These are phyloP conservation scores for Camellia oleifera DNA, from an alignment of 179 eudicot species.

Conservation along the genomic window DNA sequence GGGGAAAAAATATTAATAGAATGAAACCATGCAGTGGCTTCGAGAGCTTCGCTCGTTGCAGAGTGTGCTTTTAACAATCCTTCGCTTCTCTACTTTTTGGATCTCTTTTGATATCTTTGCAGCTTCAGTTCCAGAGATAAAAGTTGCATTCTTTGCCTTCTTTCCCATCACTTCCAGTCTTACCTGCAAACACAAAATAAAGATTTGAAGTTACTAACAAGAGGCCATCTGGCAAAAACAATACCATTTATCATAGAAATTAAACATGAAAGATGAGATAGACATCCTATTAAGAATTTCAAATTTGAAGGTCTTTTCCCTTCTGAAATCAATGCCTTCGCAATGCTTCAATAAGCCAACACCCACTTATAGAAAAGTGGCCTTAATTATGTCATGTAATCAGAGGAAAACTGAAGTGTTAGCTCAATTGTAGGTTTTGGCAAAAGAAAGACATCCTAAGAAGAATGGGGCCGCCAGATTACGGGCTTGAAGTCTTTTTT, in stretches of 20 bases:
- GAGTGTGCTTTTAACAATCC: conserved; percentile 77
- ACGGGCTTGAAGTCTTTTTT: neutral
- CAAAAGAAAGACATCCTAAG: neutral
- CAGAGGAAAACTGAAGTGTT: neutral
- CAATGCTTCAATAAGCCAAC: neutral
- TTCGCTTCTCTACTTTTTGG: conserved; percentile 89
- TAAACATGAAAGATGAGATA: neutral
- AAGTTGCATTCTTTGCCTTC: conserved; percentile 89
- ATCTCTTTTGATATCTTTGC: conserved; percentile 86
- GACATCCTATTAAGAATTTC: neutral
- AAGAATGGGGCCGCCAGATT: too few species aligned
- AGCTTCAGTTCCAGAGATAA: conserved; percentile 86
- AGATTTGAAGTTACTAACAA: neutral
- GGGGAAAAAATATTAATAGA: neutral
- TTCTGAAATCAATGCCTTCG: neutral
- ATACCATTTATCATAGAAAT: neutral
- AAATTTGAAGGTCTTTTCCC: neutral
- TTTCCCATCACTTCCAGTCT: conserved; percentile 91
- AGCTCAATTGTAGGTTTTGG: neutral
- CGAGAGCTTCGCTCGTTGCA: conserved; percentile 91
- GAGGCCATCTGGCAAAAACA: neutral
- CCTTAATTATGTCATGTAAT: neutral
- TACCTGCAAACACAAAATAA: conserved; percentile 40
- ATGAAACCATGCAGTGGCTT: conserved; percentile 88
- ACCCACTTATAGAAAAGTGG: neutral